Evolutionary conservation across 768 basidiomycete genomes (phyloP).

Genomic region (Cyclocybe aegerita): DNA sequence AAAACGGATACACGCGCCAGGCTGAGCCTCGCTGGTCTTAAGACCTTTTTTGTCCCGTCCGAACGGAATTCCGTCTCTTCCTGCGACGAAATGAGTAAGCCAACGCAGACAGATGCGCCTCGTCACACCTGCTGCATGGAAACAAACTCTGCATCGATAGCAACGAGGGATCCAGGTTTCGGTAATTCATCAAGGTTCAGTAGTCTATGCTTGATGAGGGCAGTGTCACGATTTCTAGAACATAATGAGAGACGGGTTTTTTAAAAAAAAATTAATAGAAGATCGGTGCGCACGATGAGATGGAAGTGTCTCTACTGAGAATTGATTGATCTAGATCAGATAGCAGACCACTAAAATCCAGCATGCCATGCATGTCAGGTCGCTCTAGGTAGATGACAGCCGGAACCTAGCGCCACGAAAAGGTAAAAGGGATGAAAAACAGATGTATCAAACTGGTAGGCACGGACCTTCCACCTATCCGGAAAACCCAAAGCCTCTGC

Average conservation of each 20-base stretch:
- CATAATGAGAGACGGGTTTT: not conserved
- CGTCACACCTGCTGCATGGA: slow-evolving; percentile 83
- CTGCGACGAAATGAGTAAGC: slow-evolving; percentile 32
- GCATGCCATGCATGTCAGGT: slow-evolving; percentile 48
- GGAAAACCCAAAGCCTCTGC: slow-evolving; percentile 87
- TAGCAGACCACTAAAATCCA: slow-evolving; percentile 70
- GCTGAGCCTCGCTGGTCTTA: slow-evolving; percentile 88
- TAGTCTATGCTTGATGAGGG: slow-evolving; percentile 74
- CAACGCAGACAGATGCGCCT: not conserved
- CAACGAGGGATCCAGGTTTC: slow-evolving; percentile 80
- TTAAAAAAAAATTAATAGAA: not conserved
- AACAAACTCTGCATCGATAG: slow-evolving; percentile 98
- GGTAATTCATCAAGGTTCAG: slow-evolving; percentile 78
- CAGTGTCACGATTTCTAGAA: slow-evolving; percentile 71
- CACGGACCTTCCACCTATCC: slow-evolving; percentile 84
- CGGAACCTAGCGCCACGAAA: slow-evolving; percentile 54
- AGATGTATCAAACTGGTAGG: not conserved
- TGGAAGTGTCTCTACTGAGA: slow-evolving; percentile 83
- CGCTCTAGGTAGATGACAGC: slow-evolving; percentile 91
- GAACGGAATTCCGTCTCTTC: slow-evolving; percentile 96
- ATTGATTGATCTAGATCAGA: slow-evolving; percentile 71
- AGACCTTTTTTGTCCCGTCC: slow-evolving; percentile 90
- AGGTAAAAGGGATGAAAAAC: slow-evolving; percentile 10
- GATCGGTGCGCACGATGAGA: slow-evolving; percentile 62
- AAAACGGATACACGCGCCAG: slow-evolving; percentile 94